A percentile compares a stretch with the other conserved stretches of the same genome.
These are phyloP conservation scores for Acer saccharum DNA, from an alignment of 345 rosid species.

Conservation along the genomic window DNA sequence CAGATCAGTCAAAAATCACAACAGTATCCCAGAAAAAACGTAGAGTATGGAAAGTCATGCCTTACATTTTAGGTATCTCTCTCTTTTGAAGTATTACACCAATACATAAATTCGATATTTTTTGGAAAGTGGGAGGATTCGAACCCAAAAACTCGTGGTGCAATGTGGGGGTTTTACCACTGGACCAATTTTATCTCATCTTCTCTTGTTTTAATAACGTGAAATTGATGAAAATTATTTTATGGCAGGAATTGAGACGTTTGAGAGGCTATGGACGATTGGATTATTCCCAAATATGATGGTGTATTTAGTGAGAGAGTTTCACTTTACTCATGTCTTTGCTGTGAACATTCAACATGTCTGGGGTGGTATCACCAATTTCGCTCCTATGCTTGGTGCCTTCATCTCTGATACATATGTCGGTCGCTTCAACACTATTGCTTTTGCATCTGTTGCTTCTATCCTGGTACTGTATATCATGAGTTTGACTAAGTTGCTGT, in stretches of 20 bases:
- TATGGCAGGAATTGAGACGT: constrained; percentile 60
- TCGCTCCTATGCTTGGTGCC: too few relatives aligned
- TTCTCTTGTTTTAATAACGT: too few relatives aligned
- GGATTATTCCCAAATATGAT: constrained; percentile 58
- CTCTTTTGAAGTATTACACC: too few relatives aligned
- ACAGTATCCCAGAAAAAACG: not conserved
- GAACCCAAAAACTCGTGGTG: too few relatives aligned
- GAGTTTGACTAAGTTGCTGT: too few relatives aligned
- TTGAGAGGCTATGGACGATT: constrained; percentile 72
- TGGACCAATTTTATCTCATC: too few relatives aligned
- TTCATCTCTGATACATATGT: too few relatives aligned
- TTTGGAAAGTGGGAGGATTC: too few relatives aligned
- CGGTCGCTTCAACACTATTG: too few relatives aligned
- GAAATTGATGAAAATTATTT: too few relatives aligned
- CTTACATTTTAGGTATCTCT: constrained; percentile 43
- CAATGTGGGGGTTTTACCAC: too few relatives aligned
- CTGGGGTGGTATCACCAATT: not conserved
- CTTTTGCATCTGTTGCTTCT: constrained; percentile 54
- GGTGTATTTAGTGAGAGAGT: constrained; percentile 52
- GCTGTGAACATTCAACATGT: constrained; percentile 55
- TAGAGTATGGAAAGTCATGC: constrained; percentile 49
- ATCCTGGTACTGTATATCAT: constrained; percentile 43
- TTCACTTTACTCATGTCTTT: constrained; percentile 60
- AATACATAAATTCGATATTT: too few relatives aligned
- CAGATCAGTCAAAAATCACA: not conserved